Evolutionary conservation across 768 basidiomycete species (phyloP), one percentile per base, ranked within the genome.

Genomic region (Amanita rimosa): DNA sequence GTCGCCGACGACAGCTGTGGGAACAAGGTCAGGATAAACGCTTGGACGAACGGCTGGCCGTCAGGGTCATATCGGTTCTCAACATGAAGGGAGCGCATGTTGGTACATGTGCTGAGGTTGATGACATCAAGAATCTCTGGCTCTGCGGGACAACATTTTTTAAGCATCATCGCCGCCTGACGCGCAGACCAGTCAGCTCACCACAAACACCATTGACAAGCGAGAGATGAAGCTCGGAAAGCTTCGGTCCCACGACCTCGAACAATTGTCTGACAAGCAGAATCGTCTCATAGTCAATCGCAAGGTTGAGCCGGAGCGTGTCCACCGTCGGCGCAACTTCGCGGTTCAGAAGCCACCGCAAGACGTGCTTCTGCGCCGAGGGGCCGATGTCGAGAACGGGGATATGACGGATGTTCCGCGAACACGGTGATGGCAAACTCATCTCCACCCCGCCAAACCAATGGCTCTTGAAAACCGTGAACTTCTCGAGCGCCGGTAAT

Each of bases 381-480:
- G 46, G 26, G 19, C 46, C 46, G 6, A 37, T 38, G 13, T 46
- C 45, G n/a, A 46, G 45, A 4, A 46, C 11, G 13, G 45, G 33
- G 14, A 22, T 34, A 24, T 46, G 45, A 21, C 34, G 21, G 11
- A 46, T 21, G 19, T 26, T 36, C 14, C 17, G 44, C 13, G 45
- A 11, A 34, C 17, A 24, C 14, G 33, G 14, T 35, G 35, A 36
- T 7, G 21, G 14, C 31, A 21, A 22, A 21, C 11, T 22, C 35
- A 22, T 16, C 11, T 35, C 34, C 16, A 14, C 16, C n/a, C n/a
- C n/a, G 6, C 19, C 33, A 37, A 34, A 46, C 48, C 59, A 58
- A 31, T 49, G 57, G 37, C 61, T 55, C 37, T 56, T 53, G n/a
- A 60, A 60, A 27, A 65, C 59, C 6, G 63, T 59, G 9, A 67